These are phyloP conservation scores for Myxozyma kluyveri DNA, from an alignment of 805 yeast genomes.

Conservation along the genomic window DNA sequence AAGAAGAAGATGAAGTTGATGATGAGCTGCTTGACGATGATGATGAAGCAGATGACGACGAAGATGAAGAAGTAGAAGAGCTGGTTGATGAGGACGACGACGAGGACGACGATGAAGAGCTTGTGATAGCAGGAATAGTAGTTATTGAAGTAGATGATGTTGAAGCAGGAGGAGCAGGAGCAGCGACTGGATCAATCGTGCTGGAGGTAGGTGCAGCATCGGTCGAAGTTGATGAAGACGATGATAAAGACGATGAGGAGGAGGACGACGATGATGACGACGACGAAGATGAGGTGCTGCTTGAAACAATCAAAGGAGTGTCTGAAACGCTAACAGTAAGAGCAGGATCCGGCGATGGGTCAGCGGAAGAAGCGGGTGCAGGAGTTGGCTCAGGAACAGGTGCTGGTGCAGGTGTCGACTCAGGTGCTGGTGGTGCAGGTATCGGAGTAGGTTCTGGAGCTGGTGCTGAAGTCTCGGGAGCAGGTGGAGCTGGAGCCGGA, in stretches of 20 bases:
- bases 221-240: background rate
- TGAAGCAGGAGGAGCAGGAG: conserved; percentile 4
- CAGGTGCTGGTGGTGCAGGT: background rate
- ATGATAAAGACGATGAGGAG: background rate
- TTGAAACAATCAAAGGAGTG: background rate
- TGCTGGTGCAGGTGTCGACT: background rate
- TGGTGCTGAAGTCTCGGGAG: background rate
- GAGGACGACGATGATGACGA: background rate
- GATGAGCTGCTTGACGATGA: conserved; percentile 23
- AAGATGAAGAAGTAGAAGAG: conserved; percentile 31
- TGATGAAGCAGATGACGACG: conserved; percentile 4
- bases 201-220: background rate
- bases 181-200: background rate
- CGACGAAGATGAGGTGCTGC: too few species aligned
- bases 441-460: background rate
- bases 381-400: background rate
- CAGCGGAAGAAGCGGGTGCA: too few species aligned
- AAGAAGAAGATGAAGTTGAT: conserved; percentile 6
- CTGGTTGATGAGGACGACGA: conserved; percentile 29
- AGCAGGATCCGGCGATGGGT: too few species aligned
- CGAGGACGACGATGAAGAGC: background rate
- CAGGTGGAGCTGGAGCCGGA: background rate
- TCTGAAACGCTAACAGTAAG: too few species aligned
- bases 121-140: background rate
- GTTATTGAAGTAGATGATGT: conserved; percentile 7